Percentiles rank a stretch among this genome's conserved stretches.
These are phyloP conservation scores for Phytomonas francai DNA, from an alignment of 208 protist species.

Conservation along the genomic window DNA sequence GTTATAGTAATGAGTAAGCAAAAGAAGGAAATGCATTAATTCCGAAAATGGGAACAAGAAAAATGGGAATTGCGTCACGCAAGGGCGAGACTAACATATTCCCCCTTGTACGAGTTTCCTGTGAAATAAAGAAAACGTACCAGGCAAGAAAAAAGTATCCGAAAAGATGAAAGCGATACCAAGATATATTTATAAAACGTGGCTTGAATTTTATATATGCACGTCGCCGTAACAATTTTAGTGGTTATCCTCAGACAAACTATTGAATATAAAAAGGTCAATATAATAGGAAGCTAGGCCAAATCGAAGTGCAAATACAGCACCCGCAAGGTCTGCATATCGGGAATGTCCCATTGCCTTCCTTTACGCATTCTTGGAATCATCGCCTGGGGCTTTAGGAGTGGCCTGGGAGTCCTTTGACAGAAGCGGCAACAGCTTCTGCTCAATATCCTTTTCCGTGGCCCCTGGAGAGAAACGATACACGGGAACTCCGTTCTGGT, in stretches of 20 bases:
- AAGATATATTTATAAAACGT: conserved; percentile 3
- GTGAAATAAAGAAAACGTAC: background rate
- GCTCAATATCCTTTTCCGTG: conserved; percentile 38
- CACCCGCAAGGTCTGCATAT: background rate
- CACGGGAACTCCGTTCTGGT: conserved; percentile 56
- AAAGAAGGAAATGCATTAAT: conserved; percentile 4
- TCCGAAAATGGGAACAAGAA: background rate
- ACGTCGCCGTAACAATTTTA: background rate
- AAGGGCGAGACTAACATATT: background rate
- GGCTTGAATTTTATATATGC: too few species aligned
- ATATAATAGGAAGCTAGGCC: background rate
- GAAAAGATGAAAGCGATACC: background rate
- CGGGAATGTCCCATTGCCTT: background rate
- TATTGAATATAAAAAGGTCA: background rate
- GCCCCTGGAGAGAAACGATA: conserved; percentile 65
- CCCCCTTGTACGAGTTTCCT: background rate
- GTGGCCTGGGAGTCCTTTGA: conserved; percentile 5
- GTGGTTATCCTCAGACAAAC: background rate
- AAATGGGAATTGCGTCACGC: background rate
- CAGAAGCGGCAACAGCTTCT: conserved; percentile 51
- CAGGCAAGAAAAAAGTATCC: background rate
- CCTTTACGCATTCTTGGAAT: background rate
- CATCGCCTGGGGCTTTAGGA: background rate
- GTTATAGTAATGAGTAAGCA: background rate
- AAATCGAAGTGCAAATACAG: background rate